phyloP scores from a whole-genome alignment of 106 monocot species.

The Platanthera guangdongensis region DNA sequence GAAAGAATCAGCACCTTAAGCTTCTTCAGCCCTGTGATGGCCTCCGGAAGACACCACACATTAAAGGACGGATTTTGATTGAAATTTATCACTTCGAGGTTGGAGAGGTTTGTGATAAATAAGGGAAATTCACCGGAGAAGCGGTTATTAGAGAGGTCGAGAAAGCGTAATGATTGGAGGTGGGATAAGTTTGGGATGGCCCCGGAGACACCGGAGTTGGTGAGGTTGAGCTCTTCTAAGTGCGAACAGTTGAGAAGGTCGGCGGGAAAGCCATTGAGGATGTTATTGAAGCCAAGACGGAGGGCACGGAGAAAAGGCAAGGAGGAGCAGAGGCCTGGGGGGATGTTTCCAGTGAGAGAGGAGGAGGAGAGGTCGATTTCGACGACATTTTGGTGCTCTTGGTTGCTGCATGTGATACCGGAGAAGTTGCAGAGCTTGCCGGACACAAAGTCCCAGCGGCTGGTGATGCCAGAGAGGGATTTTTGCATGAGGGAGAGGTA shows the following conservation, averaged over 20 bases:
- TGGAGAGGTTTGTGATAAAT: conserved; percentile 61
- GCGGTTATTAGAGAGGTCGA: conserved; percentile 71
- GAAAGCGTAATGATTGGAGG: conserved; percentile 33
- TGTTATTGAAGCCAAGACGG: conserved; percentile 37
- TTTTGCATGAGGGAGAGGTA: conserved; percentile 63
- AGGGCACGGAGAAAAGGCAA: conserved; percentile 54
- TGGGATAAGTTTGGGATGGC: conserved; percentile 60
- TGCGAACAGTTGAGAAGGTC: conserved; percentile 59
- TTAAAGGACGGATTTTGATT: conserved; percentile 76
- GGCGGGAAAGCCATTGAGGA: conserved; percentile 45
- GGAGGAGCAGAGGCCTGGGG: conserved; percentile 47
- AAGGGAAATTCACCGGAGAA: conserved; percentile 70
- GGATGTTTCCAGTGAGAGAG: conserved; percentile 47
- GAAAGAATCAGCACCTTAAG: conserved; percentile 71
- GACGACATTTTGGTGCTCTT: conserved; percentile 11
- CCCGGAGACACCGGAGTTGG: conserved; percentile 43
- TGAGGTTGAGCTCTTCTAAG: conserved; percentile 62
- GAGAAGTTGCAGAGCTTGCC: conserved; percentile 35
- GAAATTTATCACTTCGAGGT: conserved; percentile 55
- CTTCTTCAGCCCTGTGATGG: conserved; percentile 34
- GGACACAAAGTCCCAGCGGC: conserved; percentile 33
- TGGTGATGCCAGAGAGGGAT: conserved; percentile 39
- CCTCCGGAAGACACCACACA: conserved; percentile 53
- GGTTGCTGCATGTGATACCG: conserved; percentile 54
- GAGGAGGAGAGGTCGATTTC: conserved; percentile 62